Conservation (phyloP, 1,284 basidiomycete species). For the Boletus austroedulis region DNA sequence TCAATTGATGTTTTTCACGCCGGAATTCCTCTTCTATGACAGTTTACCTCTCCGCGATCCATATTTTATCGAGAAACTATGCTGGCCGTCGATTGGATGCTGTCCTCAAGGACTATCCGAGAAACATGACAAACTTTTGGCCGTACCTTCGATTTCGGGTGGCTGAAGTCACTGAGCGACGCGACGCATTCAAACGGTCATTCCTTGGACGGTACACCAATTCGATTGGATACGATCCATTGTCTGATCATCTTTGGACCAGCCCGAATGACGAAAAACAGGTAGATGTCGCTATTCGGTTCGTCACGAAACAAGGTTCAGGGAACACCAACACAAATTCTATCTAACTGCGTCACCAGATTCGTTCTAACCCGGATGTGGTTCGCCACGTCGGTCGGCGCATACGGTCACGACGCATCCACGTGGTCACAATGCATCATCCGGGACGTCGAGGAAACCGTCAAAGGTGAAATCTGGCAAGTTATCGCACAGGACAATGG, state of each 20-base stretch:
- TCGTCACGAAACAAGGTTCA: constrained; percentile 8
- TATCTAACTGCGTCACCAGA: constrained; percentile 35
- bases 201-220: constrained; percentile 44
- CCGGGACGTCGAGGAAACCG: constrained; percentile 48
- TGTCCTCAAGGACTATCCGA: constrained; percentile 40
- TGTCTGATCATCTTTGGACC: constrained; percentile 53
- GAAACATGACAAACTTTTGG: constrained; percentile 61
- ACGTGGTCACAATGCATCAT: constrained; percentile 40
- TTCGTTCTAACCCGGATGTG: constrained; percentile 62
- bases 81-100: constrained; percentile 46
- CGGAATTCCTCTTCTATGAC: neutral
- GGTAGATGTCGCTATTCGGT: constrained; percentile 56
- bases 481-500: constrained; percentile 38
- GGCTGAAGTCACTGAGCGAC: constrained; percentile 41
- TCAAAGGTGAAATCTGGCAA: constrained; percentile 59
- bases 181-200: constrained; percentile 42
- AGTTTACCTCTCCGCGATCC: constrained; percentile 62
- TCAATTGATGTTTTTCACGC: neutral
- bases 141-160: constrained; percentile 58
- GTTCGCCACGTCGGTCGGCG: constrained; percentile 55
- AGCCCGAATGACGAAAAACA: constrained; percentile 59
- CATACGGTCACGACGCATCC: constrained; percentile 27
- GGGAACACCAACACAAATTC: neutral
- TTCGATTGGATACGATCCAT: constrained; percentile 26
- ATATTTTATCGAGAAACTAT: constrained; percentile 46